These are phyloP conservation scores for Ricinus communis DNA, from an alignment of 345 rosid genomes.

Conservation along the genomic window DNA sequence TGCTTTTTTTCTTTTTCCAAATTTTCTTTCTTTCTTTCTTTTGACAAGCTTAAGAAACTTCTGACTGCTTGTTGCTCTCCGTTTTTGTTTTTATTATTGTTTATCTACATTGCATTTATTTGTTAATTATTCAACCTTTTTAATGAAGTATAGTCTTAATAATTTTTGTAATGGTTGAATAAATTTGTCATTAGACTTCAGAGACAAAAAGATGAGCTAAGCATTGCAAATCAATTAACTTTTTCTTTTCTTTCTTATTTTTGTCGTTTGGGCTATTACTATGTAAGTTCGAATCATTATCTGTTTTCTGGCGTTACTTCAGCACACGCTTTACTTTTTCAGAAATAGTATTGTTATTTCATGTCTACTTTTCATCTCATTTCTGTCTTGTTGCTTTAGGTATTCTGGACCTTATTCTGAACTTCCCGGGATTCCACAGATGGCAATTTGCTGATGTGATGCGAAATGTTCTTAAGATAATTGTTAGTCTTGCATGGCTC, in stretches of 20 bases:
- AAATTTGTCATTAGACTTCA: not conserved
- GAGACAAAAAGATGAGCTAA: not conserved
- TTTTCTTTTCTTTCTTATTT: not conserved
- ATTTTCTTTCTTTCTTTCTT: not conserved
- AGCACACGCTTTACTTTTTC: not conserved
- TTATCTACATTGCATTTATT: not conserved
- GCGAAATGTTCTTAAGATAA: constrained; percentile 70
- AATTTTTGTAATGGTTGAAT: not conserved
- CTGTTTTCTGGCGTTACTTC: not conserved
- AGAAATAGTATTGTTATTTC: not conserved
- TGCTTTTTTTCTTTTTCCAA: not conserved
- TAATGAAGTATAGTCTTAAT: not conserved
- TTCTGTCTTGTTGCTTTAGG: constrained; percentile 42
- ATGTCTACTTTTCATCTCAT: constrained; percentile 3
- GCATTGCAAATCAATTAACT: not conserved
- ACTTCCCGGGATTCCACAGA: constrained; percentile 91
- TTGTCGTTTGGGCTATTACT: not conserved
- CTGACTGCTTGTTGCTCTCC: not conserved
- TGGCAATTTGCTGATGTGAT: constrained; percentile 82
- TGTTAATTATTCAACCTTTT: not conserved
- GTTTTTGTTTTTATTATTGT: not conserved
- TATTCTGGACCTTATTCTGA: constrained; percentile 77
- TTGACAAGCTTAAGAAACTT: constrained; percentile 2
- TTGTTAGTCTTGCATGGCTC: constrained; percentile 74
- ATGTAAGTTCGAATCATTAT: constrained; percentile 4